Base-by-base conservation (phyloP, 2,329 filamentous ascomycete genomes). In the Fusarium odoratissimum region DNA sequence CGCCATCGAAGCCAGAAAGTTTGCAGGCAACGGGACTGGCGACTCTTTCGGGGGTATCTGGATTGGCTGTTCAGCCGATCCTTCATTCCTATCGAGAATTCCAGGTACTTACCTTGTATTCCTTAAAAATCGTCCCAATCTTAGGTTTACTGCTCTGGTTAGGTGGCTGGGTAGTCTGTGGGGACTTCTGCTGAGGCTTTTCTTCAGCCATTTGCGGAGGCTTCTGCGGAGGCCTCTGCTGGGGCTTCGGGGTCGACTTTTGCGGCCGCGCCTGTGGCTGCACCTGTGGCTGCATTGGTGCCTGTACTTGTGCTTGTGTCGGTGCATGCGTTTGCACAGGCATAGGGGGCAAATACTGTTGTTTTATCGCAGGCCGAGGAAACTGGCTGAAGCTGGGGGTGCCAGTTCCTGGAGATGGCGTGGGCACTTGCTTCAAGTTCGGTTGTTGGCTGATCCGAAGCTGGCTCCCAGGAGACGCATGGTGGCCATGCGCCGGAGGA, bases 21-120 rank as follows among this genome's bases (percentile, higher is more conserved):
- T 83, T 9, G 83, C 81, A 3, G 84, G 84, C 14, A 86, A 71
- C 16, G 84, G 84, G 9, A 86, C 84, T 6, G 84, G 84, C 3
- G 84, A 84, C 61, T 85, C 78, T 72, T 84, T 85, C 19, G 79
- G 72, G 28, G 82, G 82, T 69, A 79, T 73, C 79, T 80, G 72
- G 46, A 73, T 73, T 61, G 71, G 71, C 71, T 75, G 72, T 69
- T 81, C 80, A 76, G 77, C 77, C 71, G 75, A 76, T 56, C 75
- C 74, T 64, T 60, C 60, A 72, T 62, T 74, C 45, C 60, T 74
- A 66, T 67, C 74, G 51, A 54, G 73, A 70, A 41, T 75, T 73
- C 69, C 75, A 72, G 61, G 75, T 52, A 76, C 79, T 75, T 71
- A 81, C 79, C 79, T 82, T 81, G 67, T 77, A 80, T 49, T 75